Conservation (phyloP, 805 yeast genomes). For the Cyberlindnera meyerae region DNA sequence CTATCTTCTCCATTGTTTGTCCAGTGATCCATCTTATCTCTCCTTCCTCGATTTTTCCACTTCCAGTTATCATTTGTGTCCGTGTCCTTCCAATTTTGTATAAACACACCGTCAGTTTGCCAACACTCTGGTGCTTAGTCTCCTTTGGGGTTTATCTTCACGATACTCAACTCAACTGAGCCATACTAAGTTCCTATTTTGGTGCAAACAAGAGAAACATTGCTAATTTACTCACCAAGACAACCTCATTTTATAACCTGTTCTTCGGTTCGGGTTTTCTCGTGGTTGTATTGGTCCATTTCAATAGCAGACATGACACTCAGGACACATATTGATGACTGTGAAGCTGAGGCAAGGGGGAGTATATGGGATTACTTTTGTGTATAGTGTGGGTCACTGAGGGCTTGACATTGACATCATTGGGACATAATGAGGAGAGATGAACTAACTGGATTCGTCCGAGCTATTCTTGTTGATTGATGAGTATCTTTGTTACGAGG, state of each 20-base stretch:
- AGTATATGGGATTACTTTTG: too few species aligned
- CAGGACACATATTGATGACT: too few species aligned
- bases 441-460: too few species aligned
- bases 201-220: slow-evolving; percentile 76
- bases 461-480: too few species aligned
- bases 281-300: slow-evolving; percentile 64
- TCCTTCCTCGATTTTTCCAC: neutral
- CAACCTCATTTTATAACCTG: slow-evolving; percentile 24
- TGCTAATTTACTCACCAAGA: slow-evolving; percentile 73
- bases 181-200: slow-evolving; percentile 82
- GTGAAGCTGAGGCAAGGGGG: too few species aligned
- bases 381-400: too few species aligned
- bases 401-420: too few species aligned
- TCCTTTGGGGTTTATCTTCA: slow-evolving; percentile 7
- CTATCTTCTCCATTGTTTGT: too few species aligned
- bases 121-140: slow-evolving; percentile 88
- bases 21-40: too few species aligned
- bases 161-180: slow-evolving; percentile 10
- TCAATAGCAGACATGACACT: slow-evolving; percentile 44
- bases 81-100: neutral
- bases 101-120: slow-evolving; percentile 55
- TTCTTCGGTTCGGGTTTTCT: slow-evolving; percentile 19
- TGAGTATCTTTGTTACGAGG: too few species aligned
- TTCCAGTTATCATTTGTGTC: neutral
- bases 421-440: too few species aligned